Percentiles rank a stretch among this genome's conserved stretches.
phyloP scores from a whole-genome alignment of 306 rosid species.

The Prunus salicina region DNA sequence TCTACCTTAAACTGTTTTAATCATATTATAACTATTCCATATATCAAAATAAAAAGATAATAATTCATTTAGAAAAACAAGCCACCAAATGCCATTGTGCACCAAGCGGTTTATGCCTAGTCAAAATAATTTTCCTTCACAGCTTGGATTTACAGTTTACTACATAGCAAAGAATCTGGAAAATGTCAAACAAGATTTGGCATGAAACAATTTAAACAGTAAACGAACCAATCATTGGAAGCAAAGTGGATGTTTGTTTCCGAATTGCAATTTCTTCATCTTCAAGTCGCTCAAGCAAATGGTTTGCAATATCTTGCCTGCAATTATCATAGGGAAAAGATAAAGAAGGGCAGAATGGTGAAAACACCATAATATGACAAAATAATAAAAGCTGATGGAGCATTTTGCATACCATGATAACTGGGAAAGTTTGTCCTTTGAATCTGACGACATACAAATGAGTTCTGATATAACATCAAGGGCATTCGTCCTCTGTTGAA shows the following conservation, averaged over 20 bases:
- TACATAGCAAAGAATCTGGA: background rate
- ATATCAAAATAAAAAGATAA: too few relatives aligned
- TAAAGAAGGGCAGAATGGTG: background rate
- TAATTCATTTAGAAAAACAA: too few relatives aligned
- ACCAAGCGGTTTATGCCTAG: background rate
- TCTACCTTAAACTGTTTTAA: background rate
- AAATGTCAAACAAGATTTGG: background rate
- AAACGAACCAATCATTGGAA: slow-evolving; percentile 67
- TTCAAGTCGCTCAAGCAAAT: slow-evolving; percentile 65
- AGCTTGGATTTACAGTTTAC: background rate
- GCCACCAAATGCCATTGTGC: background rate
- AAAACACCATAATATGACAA: background rate
- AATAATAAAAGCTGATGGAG: slow-evolving; percentile 10
- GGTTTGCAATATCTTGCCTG: slow-evolving; percentile 70
- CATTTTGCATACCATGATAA: slow-evolving; percentile 49
- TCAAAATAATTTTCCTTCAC: background rate
- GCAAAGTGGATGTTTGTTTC: slow-evolving; percentile 65
- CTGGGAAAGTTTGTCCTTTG: slow-evolving; percentile 35
- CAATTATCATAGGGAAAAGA: slow-evolving; percentile 12
- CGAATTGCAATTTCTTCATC: slow-evolving; percentile 65
- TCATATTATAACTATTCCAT: background rate
- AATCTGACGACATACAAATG: slow-evolving; percentile 44
- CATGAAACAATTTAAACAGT: background rate
- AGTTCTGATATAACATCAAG: slow-evolving; percentile 76
- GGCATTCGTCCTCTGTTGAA: slow-evolving; percentile 77